Conservation (phyloP, 148 eudicot genomes). For the Silene latifolia region DNA sequence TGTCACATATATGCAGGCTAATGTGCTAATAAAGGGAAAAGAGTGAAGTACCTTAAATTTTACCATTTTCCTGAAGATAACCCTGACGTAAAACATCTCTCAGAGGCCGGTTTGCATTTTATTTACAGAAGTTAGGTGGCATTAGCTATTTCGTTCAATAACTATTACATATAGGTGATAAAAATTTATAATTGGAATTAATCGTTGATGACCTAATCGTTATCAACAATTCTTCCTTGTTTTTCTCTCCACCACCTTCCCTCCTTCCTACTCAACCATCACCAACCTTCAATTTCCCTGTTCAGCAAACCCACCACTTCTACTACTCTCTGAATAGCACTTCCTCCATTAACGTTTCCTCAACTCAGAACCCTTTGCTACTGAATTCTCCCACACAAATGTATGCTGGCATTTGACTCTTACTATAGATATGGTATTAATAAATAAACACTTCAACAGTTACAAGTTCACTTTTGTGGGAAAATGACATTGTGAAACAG, state of each 20-base stretch:
- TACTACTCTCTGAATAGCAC: too few species aligned
- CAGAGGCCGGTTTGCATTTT: not conserved
- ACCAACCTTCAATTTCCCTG: not conserved
- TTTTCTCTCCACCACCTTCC: not conserved
- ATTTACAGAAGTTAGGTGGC: not conserved
- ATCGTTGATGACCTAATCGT: not conserved
- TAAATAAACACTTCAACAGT: too few species aligned
- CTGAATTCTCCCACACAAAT: too few species aligned
- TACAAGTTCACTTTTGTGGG: too few species aligned
- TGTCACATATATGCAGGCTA: not conserved
- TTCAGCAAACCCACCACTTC: not conserved
- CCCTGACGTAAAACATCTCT: not conserved
- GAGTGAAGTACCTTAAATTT: not conserved
- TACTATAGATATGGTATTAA: too few species aligned
- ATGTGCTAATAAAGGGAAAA: not conserved
- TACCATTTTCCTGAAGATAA: not conserved
- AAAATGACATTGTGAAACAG: too few species aligned
- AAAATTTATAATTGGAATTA: not conserved
- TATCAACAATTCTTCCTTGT: not conserved
- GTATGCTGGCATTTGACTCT: too few species aligned
- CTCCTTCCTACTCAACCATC: not conserved
- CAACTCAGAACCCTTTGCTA: too few species aligned
- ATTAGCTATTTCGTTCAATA: not conserved
- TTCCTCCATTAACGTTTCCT: too few species aligned
- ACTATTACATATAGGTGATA: not conserved